Conservation (phyloP, 129 eudicot species). For the Flaveria brownii region DNA sequence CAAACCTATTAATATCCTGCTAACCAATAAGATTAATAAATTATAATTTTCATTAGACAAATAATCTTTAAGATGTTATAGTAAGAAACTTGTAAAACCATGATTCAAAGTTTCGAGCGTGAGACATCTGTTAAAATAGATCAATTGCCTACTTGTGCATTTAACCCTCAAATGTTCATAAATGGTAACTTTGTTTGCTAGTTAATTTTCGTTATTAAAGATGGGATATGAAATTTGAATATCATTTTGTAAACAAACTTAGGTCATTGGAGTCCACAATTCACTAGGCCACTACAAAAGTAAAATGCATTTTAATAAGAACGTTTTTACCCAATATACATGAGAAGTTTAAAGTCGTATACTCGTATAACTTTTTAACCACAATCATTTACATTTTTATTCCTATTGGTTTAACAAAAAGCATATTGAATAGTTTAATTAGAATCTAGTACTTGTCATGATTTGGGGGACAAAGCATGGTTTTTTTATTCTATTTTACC, state of each 20-base stretch:
- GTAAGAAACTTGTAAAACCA: no score
- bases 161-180: no score
- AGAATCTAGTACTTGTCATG: slow-evolving; percentile 27
- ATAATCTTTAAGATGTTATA: no score
- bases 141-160: no score
- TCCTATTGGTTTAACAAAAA: background rate
- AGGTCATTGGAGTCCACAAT: background rate
- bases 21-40: no score
- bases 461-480: slow-evolving; percentile 33
- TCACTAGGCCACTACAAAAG: background rate
- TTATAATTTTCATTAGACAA: no score
- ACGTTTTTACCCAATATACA: background rate
- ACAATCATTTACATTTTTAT: background rate
- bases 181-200: background rate
- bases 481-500: background rate
- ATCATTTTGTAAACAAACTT: background rate
- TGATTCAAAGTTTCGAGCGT: no score
- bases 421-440: slow-evolving; percentile 16
- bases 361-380: background rate
- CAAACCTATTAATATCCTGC: no score
- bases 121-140: no score
- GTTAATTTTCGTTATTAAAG: background rate
- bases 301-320: background rate
- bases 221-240: background rate
- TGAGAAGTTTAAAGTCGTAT: background rate